Conservation (phyloP, 805 yeast genomes). For the Ogataea pilisensis region DNA sequence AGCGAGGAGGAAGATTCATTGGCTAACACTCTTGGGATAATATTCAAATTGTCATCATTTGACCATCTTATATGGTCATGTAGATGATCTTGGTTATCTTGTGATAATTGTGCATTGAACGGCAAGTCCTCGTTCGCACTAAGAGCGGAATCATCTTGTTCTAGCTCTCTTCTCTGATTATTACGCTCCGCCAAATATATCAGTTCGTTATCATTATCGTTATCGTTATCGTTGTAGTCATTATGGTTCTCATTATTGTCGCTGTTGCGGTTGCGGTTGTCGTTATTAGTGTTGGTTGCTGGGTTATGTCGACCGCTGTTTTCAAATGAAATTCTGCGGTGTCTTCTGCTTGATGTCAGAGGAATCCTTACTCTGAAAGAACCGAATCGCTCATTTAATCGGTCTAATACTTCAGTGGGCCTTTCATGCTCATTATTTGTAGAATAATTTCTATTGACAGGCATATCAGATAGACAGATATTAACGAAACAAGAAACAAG, state of each 20-base stretch:
- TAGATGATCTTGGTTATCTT: conserved; percentile 1
- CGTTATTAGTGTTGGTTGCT: no score
- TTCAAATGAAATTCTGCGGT: no score
- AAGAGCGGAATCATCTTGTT: background rate
- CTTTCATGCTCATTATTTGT: background rate
- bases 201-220: background rate
- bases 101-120: background rate
- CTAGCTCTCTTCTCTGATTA: no score
- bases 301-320: no score
- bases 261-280: no score
- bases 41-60: conserved; percentile 18
- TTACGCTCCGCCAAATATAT: no score
- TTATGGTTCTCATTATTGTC: conserved; percentile 1
- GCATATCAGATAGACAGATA: background rate
- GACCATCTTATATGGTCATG: conserved; percentile 27
- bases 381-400: conserved; percentile 16
- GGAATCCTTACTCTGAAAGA: conserved; percentile 19
- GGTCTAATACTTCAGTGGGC: conserved; percentile 10
- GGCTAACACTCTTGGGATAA: conserved; percentile 22
- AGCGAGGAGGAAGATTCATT: conserved; percentile 10
- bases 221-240: background rate
- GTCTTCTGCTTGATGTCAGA: no score
- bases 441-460: background rate
- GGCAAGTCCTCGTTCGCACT: background rate
- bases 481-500: background rate